These are phyloP conservation scores for Collybia nuda DNA, from an alignment of 768 basidiomycete species.

Conservation along the genomic window DNA sequence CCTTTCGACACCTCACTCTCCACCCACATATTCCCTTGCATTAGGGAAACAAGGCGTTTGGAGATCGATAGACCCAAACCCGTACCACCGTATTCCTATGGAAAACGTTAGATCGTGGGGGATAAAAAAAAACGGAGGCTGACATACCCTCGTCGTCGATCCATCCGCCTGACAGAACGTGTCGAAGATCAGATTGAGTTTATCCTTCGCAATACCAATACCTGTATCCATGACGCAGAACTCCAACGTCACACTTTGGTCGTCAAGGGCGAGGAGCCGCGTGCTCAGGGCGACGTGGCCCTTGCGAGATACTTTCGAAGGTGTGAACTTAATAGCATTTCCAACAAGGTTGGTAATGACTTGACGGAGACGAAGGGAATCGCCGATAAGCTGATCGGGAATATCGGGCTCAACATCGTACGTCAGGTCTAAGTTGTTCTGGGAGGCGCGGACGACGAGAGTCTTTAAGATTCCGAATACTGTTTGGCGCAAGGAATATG, in stretches of 20 bases:
- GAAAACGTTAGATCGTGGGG: constrained; percentile 4
- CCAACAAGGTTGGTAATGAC: constrained; percentile 95
- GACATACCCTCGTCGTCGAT: constrained; percentile 85
- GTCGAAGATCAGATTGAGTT: constrained; percentile 97
- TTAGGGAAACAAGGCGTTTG: constrained; percentile 93
- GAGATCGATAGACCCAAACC: constrained; percentile 97
- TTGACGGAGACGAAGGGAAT: constrained; percentile 90
- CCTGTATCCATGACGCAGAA: constrained; percentile 98
- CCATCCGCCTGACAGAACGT: constrained; percentile 99
- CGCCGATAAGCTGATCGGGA: constrained; percentile 95
- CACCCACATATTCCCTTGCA: constrained; percentile 99
- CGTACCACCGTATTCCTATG: constrained; percentile 93
- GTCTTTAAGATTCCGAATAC: constrained; percentile 98
- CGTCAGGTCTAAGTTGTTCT: constrained; percentile 94
- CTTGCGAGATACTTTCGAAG: constrained; percentile 70
- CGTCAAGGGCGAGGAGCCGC: constrained; percentile 73
- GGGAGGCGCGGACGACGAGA: constrained; percentile 94
- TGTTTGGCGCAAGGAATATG: constrained; percentile 95
- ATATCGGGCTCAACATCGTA: constrained; percentile 96
- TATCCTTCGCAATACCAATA: constrained; percentile 98
- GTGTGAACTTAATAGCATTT: constrained; percentile 97
- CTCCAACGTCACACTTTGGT: constrained; percentile 85
- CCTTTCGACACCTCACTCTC: constrained; percentile 93
- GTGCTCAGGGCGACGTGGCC: constrained; percentile 92
- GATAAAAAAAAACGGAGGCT: constrained; percentile 9